Conservation (phyloP, 768 basidiomycete genomes). For the Russula earlei region DNA sequence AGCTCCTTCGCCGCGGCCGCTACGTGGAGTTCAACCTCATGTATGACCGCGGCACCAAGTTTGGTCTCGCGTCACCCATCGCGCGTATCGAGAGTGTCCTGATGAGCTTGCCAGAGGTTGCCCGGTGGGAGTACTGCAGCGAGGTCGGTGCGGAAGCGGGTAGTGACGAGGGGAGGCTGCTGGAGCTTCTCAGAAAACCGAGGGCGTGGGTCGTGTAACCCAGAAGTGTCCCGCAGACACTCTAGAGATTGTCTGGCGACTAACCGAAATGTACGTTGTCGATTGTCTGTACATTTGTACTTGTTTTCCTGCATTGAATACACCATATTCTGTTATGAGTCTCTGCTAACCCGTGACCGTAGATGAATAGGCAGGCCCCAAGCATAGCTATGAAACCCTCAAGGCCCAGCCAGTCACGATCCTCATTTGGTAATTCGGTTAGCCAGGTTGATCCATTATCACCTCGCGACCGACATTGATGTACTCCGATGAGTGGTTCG, state of each 20-base stretch:
- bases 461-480: too few species aligned
- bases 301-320: background rate
- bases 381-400: background rate
- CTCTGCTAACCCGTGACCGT: background rate
- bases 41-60: conserved; percentile 62
- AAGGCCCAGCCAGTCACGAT: too few species aligned
- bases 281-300: too few species aligned
- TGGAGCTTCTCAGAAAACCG: conserved; percentile 41
- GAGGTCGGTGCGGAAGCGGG: conserved; percentile 43
- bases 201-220: conserved; percentile 35
- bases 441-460: too few species aligned
- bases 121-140: conserved; percentile 60
- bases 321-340: background rate
- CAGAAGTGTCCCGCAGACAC: background rate
- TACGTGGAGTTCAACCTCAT: conserved; percentile 87
- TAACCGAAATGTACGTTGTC: background rate
- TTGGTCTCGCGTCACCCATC: conserved; percentile 51
- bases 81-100: conserved; percentile 56
- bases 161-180: conserved; percentile 41
- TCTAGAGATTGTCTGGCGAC: background rate
- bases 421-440: too few species aligned
- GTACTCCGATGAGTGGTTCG: too few species aligned
- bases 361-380: background rate
- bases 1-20: conserved; percentile 79
- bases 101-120: conserved; percentile 55